Conservation (phyloP, 805 yeast genomes). For the Candida boidinii region DNA sequence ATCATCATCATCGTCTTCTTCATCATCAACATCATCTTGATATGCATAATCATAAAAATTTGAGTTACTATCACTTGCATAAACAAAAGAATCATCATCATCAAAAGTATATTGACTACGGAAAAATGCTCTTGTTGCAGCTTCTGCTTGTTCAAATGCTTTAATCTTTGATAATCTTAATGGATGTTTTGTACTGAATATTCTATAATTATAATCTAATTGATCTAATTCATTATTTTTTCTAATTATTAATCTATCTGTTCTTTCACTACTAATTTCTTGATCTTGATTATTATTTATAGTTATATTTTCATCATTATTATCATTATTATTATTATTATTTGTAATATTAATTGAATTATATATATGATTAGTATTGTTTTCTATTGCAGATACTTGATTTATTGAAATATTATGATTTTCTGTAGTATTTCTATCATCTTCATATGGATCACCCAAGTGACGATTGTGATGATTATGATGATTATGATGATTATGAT, state of each 20-base stretch:
- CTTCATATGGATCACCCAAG: slow-evolving; percentile 8
- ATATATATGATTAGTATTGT: no score
- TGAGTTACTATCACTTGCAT: neutral
- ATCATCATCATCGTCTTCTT: slow-evolving; percentile 7
- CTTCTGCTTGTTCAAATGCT: slow-evolving; percentile 29
- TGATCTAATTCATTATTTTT: slow-evolving; percentile 16
- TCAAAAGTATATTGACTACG: slow-evolving; percentile 14
- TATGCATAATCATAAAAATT: slow-evolving; percentile 5
- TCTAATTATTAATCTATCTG: slow-evolving; percentile 17
- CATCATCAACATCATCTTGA: no score
- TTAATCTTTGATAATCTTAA: slow-evolving; percentile 24
- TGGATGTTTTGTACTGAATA: slow-evolving; percentile 25
- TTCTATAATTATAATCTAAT: slow-evolving; percentile 26
- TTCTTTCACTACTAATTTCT: slow-evolving; percentile 9
- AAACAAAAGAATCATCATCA: slow-evolving; percentile 4
- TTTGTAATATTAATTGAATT: no score
- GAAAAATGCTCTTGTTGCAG: slow-evolving; percentile 22
- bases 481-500: no score
- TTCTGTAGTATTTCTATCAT: neutral
- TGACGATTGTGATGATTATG: no score
- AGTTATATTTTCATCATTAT: neutral
- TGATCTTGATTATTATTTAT: no score
- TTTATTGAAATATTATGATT: no score
- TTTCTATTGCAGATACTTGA: no score
- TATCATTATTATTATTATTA: no score